Conservation (phyloP, 176 grass and related monocot species). For the Bonia amplexicaulis region DNA sequence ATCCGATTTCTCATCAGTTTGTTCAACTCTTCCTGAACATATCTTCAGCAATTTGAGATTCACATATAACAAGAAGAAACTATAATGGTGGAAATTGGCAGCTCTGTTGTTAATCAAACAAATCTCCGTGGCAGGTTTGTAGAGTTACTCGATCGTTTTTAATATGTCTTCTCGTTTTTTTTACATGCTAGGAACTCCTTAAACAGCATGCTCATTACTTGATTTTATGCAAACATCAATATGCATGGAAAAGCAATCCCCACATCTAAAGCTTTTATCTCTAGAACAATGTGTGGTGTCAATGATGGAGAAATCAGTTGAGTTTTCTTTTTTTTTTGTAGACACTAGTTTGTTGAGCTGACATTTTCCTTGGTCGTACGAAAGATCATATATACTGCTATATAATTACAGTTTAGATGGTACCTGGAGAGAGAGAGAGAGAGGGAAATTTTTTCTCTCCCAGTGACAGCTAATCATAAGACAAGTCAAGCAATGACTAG, state of each 20-base stretch:
- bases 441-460: background rate
- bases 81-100: background rate
- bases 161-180: background rate
- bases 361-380: slow-evolving; percentile 12
- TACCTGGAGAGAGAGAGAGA: background rate
- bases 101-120: background rate
- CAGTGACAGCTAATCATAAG: background rate
- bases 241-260: background rate
- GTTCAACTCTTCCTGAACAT: background rate
- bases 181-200: background rate
- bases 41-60: background rate
- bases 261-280: background rate
- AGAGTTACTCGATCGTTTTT: background rate
- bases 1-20: background rate
- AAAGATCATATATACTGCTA: background rate
- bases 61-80: background rate
- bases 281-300: slow-evolving; percentile 15
- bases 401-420: slow-evolving; percentile 10
- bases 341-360: background rate
- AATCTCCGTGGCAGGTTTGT: background rate
- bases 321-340: background rate
- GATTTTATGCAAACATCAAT: background rate
- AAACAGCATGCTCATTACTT: background rate
- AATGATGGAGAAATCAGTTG: slow-evolving; percentile 14
- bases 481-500: slow-evolving; percentile 14